Conservation (phyloP, 768 basidiomycete genomes). For the Lactarius quietus region DNA sequence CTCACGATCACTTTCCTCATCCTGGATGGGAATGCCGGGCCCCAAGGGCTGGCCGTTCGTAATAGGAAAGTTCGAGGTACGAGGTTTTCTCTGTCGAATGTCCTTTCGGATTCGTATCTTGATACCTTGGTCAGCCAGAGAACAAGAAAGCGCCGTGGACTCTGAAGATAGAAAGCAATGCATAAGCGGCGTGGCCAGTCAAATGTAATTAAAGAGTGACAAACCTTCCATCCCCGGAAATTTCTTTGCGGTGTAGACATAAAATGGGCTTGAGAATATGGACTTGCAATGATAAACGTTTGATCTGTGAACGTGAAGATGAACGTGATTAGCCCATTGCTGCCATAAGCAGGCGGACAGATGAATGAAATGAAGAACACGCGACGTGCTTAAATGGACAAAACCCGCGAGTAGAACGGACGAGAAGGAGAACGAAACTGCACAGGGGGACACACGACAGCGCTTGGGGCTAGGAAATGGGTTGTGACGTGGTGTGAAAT, state of each 20-base stretch:
- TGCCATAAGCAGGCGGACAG: background rate
- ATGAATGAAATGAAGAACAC: constrained; percentile 18
- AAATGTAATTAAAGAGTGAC: constrained; percentile 28
- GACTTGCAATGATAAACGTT: constrained; percentile 89
- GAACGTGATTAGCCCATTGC: background rate
- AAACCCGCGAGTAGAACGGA: constrained; percentile 11
- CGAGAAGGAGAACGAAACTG: constrained; percentile 9
- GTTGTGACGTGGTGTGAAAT: constrained; percentile 19
- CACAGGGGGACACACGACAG: background rate
- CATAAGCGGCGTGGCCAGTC: constrained; percentile 7
- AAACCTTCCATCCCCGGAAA: constrained; percentile 94
- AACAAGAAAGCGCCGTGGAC: constrained; percentile 84
- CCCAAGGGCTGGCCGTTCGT: constrained; percentile 14
- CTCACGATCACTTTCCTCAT: constrained; percentile 25
- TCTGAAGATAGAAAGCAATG: constrained; percentile 42
- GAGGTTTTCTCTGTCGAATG: constrained; percentile 76
- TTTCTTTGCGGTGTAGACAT: constrained; percentile 95
- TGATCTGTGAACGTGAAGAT: constrained; percentile 57
- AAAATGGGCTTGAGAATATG: constrained; percentile 84
- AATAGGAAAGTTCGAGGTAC: constrained; percentile 22
- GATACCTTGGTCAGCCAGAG: constrained; percentile 92
- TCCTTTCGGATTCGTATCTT: constrained; percentile 94
- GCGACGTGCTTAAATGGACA: constrained; percentile 13
- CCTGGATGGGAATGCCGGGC: constrained; percentile 20
- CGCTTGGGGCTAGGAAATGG: background rate